A percentile compares a stretch with the other conserved stretches of the same genome.
These are phyloP conservation scores for Hyphopichia khmerensis DNA, from an alignment of 1,139 yeast genomes.

Conservation along the genomic window DNA sequence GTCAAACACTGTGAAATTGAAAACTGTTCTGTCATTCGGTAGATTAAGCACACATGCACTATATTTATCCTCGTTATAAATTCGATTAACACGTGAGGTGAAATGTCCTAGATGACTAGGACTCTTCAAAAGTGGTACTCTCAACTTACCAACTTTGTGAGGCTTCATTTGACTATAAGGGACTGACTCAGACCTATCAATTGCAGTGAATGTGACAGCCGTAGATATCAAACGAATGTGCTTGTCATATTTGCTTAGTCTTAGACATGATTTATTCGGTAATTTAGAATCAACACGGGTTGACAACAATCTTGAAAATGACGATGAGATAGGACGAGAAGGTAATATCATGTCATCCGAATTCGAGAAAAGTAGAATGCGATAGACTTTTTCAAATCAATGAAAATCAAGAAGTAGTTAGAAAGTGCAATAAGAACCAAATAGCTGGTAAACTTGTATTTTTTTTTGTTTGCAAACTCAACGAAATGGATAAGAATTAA, in stretches of 20 bases:
- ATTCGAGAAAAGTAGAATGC: neutral
- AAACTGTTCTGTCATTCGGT: constrained; percentile 25
- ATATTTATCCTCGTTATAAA: constrained; percentile 79
- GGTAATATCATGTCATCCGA: neutral
- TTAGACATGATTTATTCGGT: neutral
- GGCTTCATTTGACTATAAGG: constrained; percentile 10
- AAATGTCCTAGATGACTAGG: constrained; percentile 82
- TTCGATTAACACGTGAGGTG: constrained; percentile 72
- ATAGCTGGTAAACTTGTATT: no score
- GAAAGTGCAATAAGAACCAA: no score
- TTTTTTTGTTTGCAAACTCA: no score
- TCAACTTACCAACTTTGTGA: constrained; percentile 25
- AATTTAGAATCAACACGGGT: neutral
- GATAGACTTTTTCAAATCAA: no score
- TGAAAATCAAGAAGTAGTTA: no score
- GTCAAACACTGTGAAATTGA: constrained; percentile 77
- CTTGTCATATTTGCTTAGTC: neutral
- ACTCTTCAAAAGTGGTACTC: constrained; percentile 60
- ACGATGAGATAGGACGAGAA: neutral
- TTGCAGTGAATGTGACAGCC: constrained; percentile 28
- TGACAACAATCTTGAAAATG: neutral
- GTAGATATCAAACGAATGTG: constrained; percentile 2
- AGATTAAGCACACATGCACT: constrained; percentile 56
- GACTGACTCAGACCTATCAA: constrained; percentile 15
- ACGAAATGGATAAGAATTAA: no score